These are phyloP conservation scores for Botrytis fabae DNA, from an alignment of 2,329 filamentous ascomycete species.

Conservation along the genomic window DNA sequence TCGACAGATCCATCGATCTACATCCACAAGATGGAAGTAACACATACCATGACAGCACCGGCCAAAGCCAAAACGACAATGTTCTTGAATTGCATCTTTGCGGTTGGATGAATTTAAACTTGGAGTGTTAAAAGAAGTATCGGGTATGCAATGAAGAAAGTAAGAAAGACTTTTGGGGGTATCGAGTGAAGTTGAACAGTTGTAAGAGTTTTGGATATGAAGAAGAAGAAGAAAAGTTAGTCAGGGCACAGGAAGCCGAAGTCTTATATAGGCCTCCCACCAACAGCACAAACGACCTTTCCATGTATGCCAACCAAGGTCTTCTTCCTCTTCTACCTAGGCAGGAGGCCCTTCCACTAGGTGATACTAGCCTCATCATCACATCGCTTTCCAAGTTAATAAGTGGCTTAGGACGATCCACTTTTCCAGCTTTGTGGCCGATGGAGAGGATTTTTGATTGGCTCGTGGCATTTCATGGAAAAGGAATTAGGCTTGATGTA, in stretches of 20 bases:
- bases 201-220: background rate
- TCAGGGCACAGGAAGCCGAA: background rate
- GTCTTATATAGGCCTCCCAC: background rate
- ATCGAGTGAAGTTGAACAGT: background rate
- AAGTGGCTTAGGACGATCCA: background rate
- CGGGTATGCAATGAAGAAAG: background rate
- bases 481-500: background rate
- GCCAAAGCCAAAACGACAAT: constrained; percentile 35
- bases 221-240: background rate
- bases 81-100: constrained; percentile 39
- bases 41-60: constrained; percentile 30
- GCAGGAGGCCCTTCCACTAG: background rate
- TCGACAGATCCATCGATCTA: background rate
- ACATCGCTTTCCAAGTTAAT: background rate
- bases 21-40: background rate
- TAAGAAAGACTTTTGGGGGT: background rate
- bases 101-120: background rate
- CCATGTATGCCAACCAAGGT: background rate
- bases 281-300: background rate
- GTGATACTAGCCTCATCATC: background rate
- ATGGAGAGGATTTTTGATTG: background rate
- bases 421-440: background rate
- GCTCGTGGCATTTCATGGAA: background rate
- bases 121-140: background rate
- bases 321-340: background rate